These are phyloP conservation scores for Meyerozyma sp. DNA, from an alignment of 1,139 yeast species.

Conservation along the genomic window DNA sequence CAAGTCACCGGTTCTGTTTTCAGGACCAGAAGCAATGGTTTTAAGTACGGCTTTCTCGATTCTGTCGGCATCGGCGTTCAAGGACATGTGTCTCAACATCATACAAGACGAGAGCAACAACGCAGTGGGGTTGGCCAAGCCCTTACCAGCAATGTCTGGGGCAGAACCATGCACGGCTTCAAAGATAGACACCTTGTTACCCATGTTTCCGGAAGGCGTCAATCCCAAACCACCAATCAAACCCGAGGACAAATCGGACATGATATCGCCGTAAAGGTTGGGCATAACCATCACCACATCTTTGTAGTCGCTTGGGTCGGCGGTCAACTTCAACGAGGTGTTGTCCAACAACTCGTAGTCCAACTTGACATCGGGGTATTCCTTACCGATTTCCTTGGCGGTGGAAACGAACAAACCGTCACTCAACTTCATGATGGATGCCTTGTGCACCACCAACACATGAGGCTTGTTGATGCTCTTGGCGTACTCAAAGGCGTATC, in stretches of 20 bases:
- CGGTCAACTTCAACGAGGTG: constrained; percentile 86
- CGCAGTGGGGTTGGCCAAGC: constrained; percentile 98
- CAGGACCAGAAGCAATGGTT: constrained; percentile 93
- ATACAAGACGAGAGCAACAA: constrained; percentile 89
- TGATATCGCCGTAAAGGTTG: constrained; percentile 96
- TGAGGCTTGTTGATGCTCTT: constrained; percentile 83
- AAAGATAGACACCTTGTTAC: constrained; percentile 93
- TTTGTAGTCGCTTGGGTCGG: constrained; percentile 79
- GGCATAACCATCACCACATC: constrained; percentile 97
- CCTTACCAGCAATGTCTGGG: constrained; percentile 97
- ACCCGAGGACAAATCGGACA: constrained; percentile 96
- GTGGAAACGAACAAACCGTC: constrained; percentile 94
- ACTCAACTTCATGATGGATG: constrained; percentile 95
- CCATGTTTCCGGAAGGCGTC: constrained; percentile 99
- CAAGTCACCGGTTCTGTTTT: constrained; percentile 90
- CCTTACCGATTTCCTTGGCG: constrained; percentile 83
- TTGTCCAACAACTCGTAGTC: constrained; percentile 89
- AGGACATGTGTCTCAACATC: constrained; percentile 99
- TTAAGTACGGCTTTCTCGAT: constrained; percentile 86
- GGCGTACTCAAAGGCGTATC: constrained; percentile 97
- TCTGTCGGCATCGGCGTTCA: constrained; percentile 70
- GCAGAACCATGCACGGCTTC: constrained; percentile 99
- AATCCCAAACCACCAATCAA: constrained; percentile 97
- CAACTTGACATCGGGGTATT: constrained; percentile 84
- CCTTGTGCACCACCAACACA: constrained; percentile 94